Conservation (phyloP, 495 filamentous ascomycete genomes). For the Poronia punctata region DNA sequence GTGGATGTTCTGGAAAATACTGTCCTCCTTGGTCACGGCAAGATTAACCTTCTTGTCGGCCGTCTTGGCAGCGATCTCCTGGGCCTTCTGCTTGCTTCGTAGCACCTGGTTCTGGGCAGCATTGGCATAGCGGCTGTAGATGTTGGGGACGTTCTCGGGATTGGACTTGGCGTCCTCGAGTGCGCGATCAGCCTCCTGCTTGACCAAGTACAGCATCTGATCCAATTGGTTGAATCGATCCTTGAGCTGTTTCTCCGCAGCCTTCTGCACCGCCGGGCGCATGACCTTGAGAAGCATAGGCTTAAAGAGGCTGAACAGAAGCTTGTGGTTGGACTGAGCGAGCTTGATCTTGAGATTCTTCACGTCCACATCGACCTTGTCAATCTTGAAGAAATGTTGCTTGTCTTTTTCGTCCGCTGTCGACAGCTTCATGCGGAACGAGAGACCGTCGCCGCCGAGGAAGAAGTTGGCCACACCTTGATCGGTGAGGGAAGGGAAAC, state of each 20-base stretch:
- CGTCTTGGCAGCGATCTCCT: conserved; percentile 54
- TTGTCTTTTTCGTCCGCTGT: conserved; percentile 70
- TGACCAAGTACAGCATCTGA: conserved; percentile 61
- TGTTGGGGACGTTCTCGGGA: conserved; percentile 71
- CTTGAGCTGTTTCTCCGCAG: conserved; percentile 79
- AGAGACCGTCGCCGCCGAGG: conserved; percentile 79
- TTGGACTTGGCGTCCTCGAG: conserved; percentile 58
- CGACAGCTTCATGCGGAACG: conserved; percentile 85
- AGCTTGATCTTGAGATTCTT: conserved; percentile 85
- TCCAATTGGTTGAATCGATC: conserved; percentile 69
- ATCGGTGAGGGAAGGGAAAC: conserved; percentile 87
- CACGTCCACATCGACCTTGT: conserved; percentile 77
- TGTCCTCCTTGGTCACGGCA: conserved; percentile 81
- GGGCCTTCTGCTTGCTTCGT: conserved; percentile 65
- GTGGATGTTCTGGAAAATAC: conserved; percentile 80
- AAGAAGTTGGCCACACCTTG: conserved; percentile 85
- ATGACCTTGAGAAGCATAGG: conserved; percentile 78
- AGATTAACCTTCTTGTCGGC: conserved; percentile 79
- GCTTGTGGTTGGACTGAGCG: conserved; percentile 89
- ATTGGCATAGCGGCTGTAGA: conserved; percentile 75
- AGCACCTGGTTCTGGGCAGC: conserved; percentile 69
- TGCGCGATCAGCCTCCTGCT: conserved; percentile 73
- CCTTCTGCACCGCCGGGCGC: conserved; percentile 76
- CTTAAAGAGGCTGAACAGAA: conserved; percentile 82
- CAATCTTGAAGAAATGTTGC: conserved; percentile 86